phyloP scores from a whole-genome alignment of 1,284 basidiomycete genomes.

The Cryptococcus sp. region DNA sequence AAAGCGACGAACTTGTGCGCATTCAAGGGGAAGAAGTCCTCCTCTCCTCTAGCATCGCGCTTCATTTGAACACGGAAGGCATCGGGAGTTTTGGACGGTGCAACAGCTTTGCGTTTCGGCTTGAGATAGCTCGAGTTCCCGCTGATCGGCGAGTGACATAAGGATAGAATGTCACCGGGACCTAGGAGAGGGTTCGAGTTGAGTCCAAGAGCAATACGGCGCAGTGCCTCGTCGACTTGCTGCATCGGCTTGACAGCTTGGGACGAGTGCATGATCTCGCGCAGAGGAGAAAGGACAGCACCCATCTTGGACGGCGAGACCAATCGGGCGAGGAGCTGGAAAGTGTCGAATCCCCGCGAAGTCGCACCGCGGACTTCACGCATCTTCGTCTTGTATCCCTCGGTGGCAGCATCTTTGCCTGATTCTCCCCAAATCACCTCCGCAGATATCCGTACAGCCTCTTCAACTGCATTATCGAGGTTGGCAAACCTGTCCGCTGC shows the following conservation, averaged over 20 bases:
- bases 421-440: constrained; percentile 96
- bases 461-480: constrained; percentile 75
- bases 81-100: constrained; percentile 53
- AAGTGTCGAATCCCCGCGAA: constrained; percentile 79
- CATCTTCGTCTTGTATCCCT: constrained; percentile 94
- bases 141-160: constrained; percentile 87
- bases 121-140: constrained; percentile 79
- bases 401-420: constrained; percentile 81
- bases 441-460: constrained; percentile 76
- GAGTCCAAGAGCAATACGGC: constrained; percentile 78
- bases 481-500: constrained; percentile 62
- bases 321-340: constrained; percentile 74
- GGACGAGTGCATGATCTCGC: constrained; percentile 83
- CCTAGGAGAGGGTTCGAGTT: constrained; percentile 77
- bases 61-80: constrained; percentile 77
- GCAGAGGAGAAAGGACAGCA: constrained; percentile 74
- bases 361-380: constrained; percentile 79
- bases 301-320: constrained; percentile 76
- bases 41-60: constrained; percentile 62
- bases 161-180: constrained; percentile 70
- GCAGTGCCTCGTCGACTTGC: constrained; percentile 84
- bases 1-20: constrained; percentile 83
- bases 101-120: constrained; percentile 44
- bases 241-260: constrained; percentile 79
- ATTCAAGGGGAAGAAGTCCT: constrained; percentile 78